Evolutionary conservation across 352 stramenopile genomes (phyloP).

Genomic region (Phytophthora idaei): DNA sequence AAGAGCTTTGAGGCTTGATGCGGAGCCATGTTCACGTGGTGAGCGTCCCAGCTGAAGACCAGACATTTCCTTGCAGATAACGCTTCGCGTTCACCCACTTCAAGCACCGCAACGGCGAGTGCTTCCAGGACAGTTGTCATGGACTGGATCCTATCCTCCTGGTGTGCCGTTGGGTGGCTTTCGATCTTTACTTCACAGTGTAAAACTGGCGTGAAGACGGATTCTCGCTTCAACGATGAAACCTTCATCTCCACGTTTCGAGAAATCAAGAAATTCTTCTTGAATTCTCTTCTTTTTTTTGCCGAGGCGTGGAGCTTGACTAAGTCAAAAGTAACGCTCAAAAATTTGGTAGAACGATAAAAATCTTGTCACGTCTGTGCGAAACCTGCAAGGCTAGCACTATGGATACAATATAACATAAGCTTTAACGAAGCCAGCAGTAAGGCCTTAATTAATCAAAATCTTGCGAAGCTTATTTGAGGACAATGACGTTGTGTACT

Average conservation of each 20-base stretch:
- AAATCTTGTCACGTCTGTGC: background rate
- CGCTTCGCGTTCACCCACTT: constrained; percentile 3
- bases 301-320: background rate
- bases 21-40: constrained; percentile 21
- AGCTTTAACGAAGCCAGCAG: too few species aligned
- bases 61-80: constrained; percentile 19
- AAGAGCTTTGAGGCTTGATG: constrained; percentile 14
- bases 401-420: too few species aligned
- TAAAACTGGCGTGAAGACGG: background rate
- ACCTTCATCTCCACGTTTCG: background rate
- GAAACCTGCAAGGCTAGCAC: too few species aligned
- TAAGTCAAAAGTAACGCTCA: background rate
- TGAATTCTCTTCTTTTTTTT: background rate
- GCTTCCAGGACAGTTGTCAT: constrained; percentile 18
- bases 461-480: background rate
- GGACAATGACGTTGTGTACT: constrained; percentile 9
- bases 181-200: constrained; percentile 20
- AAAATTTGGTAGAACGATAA: background rate
- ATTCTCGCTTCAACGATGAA: background rate
- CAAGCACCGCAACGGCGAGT: constrained; percentile 13
- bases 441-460: too few species aligned
- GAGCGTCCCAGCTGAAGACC: constrained; percentile 28
- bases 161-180: background rate
- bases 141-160: constrained; percentile 1
- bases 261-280: background rate